These are phyloP conservation scores for Simplicillium sp. DNA, from an alignment of 2,329 filamentous ascomycete genomes.

Conservation along the genomic window DNA sequence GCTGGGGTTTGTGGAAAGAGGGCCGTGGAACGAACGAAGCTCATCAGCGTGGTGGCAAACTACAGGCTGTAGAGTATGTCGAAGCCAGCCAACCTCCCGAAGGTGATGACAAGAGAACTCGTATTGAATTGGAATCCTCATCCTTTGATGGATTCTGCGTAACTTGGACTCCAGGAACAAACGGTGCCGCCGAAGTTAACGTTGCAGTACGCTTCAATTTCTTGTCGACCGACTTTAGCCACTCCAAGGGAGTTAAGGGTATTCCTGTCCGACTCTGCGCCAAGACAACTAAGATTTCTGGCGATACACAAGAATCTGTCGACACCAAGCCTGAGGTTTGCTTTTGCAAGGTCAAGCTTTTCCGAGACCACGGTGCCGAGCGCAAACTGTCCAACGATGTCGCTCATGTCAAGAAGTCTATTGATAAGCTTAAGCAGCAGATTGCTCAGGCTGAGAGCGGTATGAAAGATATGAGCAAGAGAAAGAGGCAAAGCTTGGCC, in stretches of 20 bases:
- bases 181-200: slow-evolving; percentile 64
- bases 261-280: slow-evolving; percentile 89
- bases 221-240: slow-evolving; percentile 94
- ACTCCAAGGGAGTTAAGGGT: slow-evolving; percentile 96
- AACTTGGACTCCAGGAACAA: slow-evolving; percentile 68
- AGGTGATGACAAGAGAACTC: slow-evolving; percentile 55
- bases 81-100: slow-evolving; percentile 52
- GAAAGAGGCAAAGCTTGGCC: slow-evolving; percentile 45
- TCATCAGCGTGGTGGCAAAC: slow-evolving; percentile 82
- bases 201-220: slow-evolving; percentile 97
- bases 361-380: slow-evolving; percentile 91
- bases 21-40: slow-evolving; percentile 92
- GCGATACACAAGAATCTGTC: slow-evolving; percentile 36
- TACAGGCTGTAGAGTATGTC: slow-evolving; percentile 93
- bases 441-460: slow-evolving; percentile 68
- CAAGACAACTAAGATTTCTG: slow-evolving; percentile 65
- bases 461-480: slow-evolving; percentile 52
- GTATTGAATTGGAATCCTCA: slow-evolving; percentile 61
- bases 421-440: slow-evolving; percentile 92
- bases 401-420: slow-evolving; percentile 89
- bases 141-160: slow-evolving; percentile 95
- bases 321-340: slow-evolving; percentile 59
- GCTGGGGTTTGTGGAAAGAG: slow-evolving; percentile 92
- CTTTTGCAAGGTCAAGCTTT: slow-evolving; percentile 95
- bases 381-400: slow-evolving; percentile 92